These are phyloP conservation scores for Phylloporus sp. DNA, from an alignment of 1,284 basidiomycete species.

Conservation along the genomic window DNA sequence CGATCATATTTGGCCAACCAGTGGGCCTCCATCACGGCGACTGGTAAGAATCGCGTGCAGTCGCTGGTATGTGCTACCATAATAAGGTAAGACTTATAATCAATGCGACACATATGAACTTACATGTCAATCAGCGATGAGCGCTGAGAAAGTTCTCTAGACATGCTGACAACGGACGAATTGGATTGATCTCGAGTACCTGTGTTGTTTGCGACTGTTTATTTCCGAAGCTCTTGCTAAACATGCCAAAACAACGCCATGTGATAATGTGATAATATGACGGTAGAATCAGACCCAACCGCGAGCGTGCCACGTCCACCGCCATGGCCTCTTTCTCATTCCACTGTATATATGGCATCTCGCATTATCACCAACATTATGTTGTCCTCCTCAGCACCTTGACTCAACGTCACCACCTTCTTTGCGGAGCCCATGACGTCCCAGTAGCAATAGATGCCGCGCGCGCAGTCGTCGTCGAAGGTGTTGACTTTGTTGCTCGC, in stretches of 20 bases:
- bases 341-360: conserved; percentile 83
- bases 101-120: conserved; percentile 24
- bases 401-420: conserved; percentile 32
- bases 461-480: conserved; percentile 43
- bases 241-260: conserved; percentile 29
- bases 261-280: too few species aligned
- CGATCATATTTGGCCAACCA: conserved; percentile 63
- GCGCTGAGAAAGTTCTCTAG: conserved; percentile 52
- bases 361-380: conserved; percentile 70
- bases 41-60: conserved; percentile 68
- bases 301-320: conserved; percentile 76
- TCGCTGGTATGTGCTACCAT: conserved; percentile 67
- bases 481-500: conserved; percentile 43
- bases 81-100: conserved; percentile 3
- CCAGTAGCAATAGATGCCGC: conserved; percentile 22
- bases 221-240: conserved; percentile 35
- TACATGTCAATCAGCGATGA: conserved; percentile 59
- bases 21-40: conserved; percentile 61
- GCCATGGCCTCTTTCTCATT: conserved; percentile 80
- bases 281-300: conserved; percentile 65
- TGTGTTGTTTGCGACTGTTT: conserved; percentile 33
- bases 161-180: conserved; percentile 43
- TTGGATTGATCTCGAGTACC: conserved; percentile 11
- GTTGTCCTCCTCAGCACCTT: conserved; percentile 58
- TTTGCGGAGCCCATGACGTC: conserved; percentile 61